A percentile compares a stretch with the other conserved stretches of the same genome.
Conservation (phyloP, 345 rosid species). For the Diplotaxis tenuifolia region DNA sequence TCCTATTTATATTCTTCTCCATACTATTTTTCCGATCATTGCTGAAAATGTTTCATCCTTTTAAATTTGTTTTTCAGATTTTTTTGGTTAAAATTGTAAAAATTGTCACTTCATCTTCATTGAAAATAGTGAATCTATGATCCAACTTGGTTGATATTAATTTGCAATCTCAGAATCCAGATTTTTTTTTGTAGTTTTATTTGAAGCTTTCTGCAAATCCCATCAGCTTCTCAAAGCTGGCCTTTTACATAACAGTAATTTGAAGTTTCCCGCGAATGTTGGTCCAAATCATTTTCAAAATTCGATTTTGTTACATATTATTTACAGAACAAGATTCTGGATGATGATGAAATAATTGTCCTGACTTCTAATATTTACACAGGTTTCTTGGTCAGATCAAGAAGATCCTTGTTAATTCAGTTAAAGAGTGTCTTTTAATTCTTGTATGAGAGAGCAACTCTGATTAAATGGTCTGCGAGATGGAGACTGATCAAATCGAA, state of each 20-base stretch:
- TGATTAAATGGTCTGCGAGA: conserved; percentile 47
- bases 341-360: not conserved
- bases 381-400: conserved; percentile 21
- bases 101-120: not conserved
- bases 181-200: not conserved
- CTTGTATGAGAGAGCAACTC: conserved; percentile 20
- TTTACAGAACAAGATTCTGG: not conserved
- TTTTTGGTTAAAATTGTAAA: too few species aligned
- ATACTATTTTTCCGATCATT: not conserved
- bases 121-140: not conserved
- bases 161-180: not conserved
- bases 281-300: conserved; percentile 1
- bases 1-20: not conserved
- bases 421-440: not conserved
- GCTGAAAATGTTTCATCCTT: not conserved
- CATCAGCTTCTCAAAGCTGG: not conserved
- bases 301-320: conserved; percentile 6
- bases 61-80: not conserved
- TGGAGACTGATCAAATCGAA: conserved; percentile 65
- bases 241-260: not conserved
- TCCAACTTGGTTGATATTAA: not conserved
- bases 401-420: not conserved
- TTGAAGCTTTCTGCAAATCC: not conserved
- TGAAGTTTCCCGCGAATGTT: conserved; percentile 30
- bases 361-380: not conserved